phyloP scores from a whole-genome alignment of 2,329 filamentous ascomycete species.

The Paraphaeosphaeria sporulosa region DNA sequence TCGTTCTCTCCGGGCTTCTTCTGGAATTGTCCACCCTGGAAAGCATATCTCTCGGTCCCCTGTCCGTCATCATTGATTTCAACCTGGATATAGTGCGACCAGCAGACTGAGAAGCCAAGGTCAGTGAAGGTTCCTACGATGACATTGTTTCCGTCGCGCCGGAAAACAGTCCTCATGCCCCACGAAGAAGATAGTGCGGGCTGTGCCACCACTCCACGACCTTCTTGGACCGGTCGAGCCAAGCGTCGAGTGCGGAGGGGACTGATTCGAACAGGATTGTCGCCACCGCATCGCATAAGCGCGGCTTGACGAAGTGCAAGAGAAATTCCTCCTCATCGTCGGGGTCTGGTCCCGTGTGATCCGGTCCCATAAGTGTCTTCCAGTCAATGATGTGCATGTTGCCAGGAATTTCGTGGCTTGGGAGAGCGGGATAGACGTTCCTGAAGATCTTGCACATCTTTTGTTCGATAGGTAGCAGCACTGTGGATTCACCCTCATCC shows the following conservation, averaged over 20 bases:
- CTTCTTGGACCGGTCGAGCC: slow-evolving; percentile 20
- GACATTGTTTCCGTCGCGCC: slow-evolving; percentile 20
- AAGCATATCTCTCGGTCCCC: slow-evolving; percentile 24
- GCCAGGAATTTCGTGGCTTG: slow-evolving; percentile 2
- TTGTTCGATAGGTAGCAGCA: no score
- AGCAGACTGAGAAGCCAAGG: slow-evolving; percentile 24
- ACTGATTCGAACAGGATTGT: slow-evolving; percentile 22
- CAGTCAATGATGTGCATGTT: slow-evolving; percentile 24
- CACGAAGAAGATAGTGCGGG: background rate
- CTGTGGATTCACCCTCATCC: background rate
- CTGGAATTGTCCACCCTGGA: slow-evolving; percentile 1
- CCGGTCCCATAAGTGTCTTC: slow-evolving; percentile 13
- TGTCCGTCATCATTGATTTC: slow-evolving; percentile 15
- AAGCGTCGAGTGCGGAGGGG: slow-evolving; percentile 21
- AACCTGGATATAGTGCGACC: slow-evolving; percentile 21
- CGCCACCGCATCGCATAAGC: slow-evolving; percentile 27
- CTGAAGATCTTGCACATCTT: slow-evolving; percentile 18
- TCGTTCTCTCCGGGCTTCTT: background rate
- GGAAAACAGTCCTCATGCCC: slow-evolving; percentile 20
- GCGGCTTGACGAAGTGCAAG: slow-evolving; percentile 17
- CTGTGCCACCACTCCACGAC: slow-evolving; percentile 27
- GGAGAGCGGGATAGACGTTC: slow-evolving; percentile 1
- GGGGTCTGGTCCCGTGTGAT: background rate
- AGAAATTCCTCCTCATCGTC: slow-evolving; percentile 11
- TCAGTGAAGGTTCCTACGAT: slow-evolving; percentile 23